phyloP scores from a whole-genome alignment of 345 rosid species.

The Populus pruinosa region DNA sequence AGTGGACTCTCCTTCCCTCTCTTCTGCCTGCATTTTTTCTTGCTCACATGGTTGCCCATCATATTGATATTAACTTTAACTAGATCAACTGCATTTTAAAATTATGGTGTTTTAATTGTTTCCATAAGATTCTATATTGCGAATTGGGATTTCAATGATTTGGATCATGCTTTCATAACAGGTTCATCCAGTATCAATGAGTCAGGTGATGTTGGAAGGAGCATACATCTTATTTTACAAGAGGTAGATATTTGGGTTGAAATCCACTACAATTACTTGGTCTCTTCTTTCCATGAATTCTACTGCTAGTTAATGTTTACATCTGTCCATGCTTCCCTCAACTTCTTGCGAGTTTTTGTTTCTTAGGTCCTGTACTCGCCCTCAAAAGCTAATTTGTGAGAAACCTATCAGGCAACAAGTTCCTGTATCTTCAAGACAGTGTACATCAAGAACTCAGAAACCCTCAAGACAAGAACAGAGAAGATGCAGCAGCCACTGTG shows the following conservation, averaged over 20 bases:
- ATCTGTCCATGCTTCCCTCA: not conserved
- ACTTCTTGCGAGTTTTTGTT: constrained; percentile 6
- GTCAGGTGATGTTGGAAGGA: constrained; percentile 92
- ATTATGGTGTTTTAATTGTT: not conserved
- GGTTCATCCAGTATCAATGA: constrained; percentile 67
- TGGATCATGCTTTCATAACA: constrained; percentile 25
- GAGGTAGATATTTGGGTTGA: constrained; percentile 42
- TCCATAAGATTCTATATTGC: not conserved
- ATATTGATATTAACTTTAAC: not conserved
- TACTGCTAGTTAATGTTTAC: not conserved
- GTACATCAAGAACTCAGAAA: constrained; percentile 31
- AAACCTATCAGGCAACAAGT: constrained; percentile 34
- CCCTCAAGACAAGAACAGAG: constrained; percentile 38
- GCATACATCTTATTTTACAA: constrained; percentile 84
- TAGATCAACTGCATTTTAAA: not conserved
- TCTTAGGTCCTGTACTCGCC: constrained; percentile 68
- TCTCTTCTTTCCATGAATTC: not conserved
- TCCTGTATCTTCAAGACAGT: constrained; percentile 28
- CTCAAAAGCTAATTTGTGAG: constrained; percentile 32
- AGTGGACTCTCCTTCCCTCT: not conserved
- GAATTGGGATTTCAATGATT: not conserved
- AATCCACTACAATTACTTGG: not conserved
- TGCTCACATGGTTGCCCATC: not conserved
- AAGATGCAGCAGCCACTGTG: constrained; percentile 27
- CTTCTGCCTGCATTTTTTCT: not conserved